Evolutionary conservation across 345 rosid species (phyloP).

Genomic region (Gossypium stocksii): DNA sequence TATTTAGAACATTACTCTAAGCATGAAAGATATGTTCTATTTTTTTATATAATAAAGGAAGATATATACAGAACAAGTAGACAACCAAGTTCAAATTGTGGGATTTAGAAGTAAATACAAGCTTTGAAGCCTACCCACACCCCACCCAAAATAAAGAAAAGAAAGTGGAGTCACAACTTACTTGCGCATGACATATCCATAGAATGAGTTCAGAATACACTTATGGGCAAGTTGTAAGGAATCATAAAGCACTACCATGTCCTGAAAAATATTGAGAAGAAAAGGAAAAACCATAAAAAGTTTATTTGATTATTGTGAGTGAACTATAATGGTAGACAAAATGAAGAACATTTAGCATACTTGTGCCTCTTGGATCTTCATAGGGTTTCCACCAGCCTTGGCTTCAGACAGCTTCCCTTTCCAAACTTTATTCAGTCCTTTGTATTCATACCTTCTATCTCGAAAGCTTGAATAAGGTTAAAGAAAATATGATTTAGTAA

Average conservation of each 20-base stretch:
- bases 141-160: not conserved
- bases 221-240: constrained; percentile 98
- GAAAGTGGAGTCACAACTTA: constrained; percentile 32
- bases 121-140: not conserved
- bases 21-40: constrained; percentile 6
- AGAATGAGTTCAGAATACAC: constrained; percentile 93
- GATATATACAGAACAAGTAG: constrained; percentile 1
- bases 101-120: constrained; percentile 14
- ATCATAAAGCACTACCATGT: constrained; percentile 96
- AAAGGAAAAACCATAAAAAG: constrained; percentile 18
- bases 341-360: constrained; percentile 30
- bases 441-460: constrained; percentile 95
- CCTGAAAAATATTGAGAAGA: constrained; percentile 47
- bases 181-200: constrained; percentile 99
- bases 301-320: constrained; percentile 2
- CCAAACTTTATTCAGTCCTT: constrained; percentile 95
- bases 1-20: constrained; percentile 23
- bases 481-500: constrained; percentile 25
- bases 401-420: constrained; percentile 97
- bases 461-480: constrained; percentile 64
- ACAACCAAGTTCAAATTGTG: constrained; percentile 9
- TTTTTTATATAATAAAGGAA: not conserved
- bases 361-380: constrained; percentile 95
- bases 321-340: constrained; percentile 7
- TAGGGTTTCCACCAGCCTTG: constrained; percentile 88